Percentiles rank a stretch among this genome's conserved stretches.
Conservation (phyloP, 345 rosid species). For the Syzygium jambos region DNA sequence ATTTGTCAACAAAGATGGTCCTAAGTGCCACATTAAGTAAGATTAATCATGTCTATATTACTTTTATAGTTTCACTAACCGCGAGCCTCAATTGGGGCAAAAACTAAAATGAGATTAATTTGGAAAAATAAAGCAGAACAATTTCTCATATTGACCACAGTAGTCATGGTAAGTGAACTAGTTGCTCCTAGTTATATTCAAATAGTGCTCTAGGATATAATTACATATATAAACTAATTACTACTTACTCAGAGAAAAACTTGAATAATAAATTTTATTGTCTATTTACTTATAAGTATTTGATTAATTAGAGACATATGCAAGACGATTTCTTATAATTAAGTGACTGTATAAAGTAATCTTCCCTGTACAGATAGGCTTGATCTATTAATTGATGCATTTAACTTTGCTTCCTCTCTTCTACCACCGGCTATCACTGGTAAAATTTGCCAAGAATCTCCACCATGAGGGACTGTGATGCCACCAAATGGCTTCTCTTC, state of each 20-base stretch:
- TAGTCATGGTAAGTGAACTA: background rate
- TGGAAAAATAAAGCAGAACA: background rate
- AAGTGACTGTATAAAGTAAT: background rate
- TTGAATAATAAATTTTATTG: background rate
- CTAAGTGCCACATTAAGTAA: background rate
- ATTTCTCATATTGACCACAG: background rate
- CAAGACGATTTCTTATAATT: background rate
- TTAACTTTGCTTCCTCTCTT: background rate
- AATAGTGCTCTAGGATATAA: background rate
- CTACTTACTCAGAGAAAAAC: background rate
- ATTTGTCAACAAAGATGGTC: background rate
- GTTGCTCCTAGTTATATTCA: background rate
- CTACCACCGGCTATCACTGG: background rate
- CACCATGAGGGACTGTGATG: background rate
- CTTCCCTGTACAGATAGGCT: background rate
- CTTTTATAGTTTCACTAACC: slow-evolving; percentile 2
- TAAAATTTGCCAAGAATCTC: background rate
- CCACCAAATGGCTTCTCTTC: background rate
- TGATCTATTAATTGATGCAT: background rate
- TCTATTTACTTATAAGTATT: no score
- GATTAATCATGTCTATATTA: background rate
- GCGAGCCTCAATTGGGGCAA: background rate
- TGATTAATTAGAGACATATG: background rate
- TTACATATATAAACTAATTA: background rate
- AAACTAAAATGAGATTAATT: background rate